Evolutionary conservation across 768 basidiomycete genomes (phyloP).

Genomic region (Termitomyces sp.): DNA sequence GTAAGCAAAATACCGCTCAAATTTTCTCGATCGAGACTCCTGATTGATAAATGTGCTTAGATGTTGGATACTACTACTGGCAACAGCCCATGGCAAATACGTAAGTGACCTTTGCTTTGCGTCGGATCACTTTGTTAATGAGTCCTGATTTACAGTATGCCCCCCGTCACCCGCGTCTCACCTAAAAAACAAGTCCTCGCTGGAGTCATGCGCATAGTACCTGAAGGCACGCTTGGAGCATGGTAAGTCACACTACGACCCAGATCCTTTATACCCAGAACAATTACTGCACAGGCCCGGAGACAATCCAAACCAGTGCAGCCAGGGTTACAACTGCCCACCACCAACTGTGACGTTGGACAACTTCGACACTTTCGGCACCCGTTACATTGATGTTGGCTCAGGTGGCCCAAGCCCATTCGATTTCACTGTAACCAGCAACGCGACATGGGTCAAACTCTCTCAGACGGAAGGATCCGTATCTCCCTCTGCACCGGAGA

Average conservation of each 20-base stretch:
- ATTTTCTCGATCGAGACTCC: neutral
- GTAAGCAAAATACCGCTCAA: slow-evolving; percentile 23
- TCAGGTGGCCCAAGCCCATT: slow-evolving; percentile 59
- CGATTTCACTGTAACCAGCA: slow-evolving; percentile 49
- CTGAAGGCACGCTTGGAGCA: slow-evolving; percentile 59
- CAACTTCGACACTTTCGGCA: slow-evolving; percentile 50
- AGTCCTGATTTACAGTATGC: slow-evolving; percentile 39
- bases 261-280: neutral
- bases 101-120: slow-evolving; percentile 26
- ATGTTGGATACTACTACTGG: slow-evolving; percentile 66
- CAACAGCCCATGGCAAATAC: slow-evolving; percentile 69
- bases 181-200: slow-evolving; percentile 54
- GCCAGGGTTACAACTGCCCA: slow-evolving; percentile 44
- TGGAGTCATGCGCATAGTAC: slow-evolving; percentile 60
- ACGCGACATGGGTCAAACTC: slow-evolving; percentile 54
- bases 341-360: slow-evolving; percentile 55
- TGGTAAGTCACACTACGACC: slow-evolving; percentile 37
- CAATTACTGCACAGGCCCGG: slow-evolving; percentile 48
- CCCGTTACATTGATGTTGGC: slow-evolving; percentile 60
- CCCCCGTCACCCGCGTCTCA: slow-evolving; percentile 47
- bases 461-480: slow-evolving; percentile 48
- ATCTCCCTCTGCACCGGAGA: slow-evolving; percentile 44
- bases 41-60: slow-evolving; percentile 20
- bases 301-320: slow-evolving; percentile 62
- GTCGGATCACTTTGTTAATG: neutral